A percentile compares a stretch with the other conserved stretches of the same genome.
Conservation (phyloP, 139 green algal species). For the Chlamydomonas applanata region DNA sequence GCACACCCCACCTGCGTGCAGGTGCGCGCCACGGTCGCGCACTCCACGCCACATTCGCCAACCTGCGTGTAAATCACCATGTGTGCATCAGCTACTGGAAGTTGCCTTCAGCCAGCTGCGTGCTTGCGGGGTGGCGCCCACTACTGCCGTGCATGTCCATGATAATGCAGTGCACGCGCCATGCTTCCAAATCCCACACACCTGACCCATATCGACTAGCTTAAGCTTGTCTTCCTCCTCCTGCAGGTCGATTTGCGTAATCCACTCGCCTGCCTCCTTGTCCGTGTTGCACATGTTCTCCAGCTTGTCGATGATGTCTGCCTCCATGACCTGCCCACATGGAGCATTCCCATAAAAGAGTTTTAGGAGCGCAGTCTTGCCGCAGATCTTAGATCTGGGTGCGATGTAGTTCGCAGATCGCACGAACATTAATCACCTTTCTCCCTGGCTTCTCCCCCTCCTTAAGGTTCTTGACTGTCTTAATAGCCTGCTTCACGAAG, state of each 20-base stretch:
- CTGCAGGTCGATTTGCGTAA: slow-evolving; percentile 70
- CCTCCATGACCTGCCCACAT: slow-evolving; percentile 44
- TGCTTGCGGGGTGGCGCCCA: background rate
- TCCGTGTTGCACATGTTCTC: slow-evolving; percentile 70
- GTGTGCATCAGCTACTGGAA: background rate
- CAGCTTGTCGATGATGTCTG: slow-evolving; percentile 64
- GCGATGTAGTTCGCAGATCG: background rate
- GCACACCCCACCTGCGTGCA: slow-evolving; percentile 45
- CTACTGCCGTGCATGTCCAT: background rate
- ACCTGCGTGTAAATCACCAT: slow-evolving; percentile 16
- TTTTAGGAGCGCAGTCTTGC: background rate
- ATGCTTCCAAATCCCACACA: slow-evolving; percentile 2
- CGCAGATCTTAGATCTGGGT: background rate
- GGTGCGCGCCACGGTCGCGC: slow-evolving; percentile 72
- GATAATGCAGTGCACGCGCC: background rate
- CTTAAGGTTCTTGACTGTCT: slow-evolving; percentile 6
- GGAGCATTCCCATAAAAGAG: background rate
- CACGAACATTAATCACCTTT: slow-evolving; percentile 5
- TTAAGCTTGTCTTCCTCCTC: slow-evolving; percentile 57
- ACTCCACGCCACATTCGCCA: slow-evolving; percentile 56
- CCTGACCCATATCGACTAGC: slow-evolving; percentile 57
- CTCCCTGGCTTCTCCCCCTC: slow-evolving; percentile 18
- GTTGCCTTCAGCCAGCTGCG: too few species aligned
- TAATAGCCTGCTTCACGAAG: slow-evolving; percentile 35
- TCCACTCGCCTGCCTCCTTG: slow-evolving; percentile 74